These are phyloP conservation scores for Euphrasia arctica DNA, from an alignment of 305 asterid species.

Conservation along the genomic window DNA sequence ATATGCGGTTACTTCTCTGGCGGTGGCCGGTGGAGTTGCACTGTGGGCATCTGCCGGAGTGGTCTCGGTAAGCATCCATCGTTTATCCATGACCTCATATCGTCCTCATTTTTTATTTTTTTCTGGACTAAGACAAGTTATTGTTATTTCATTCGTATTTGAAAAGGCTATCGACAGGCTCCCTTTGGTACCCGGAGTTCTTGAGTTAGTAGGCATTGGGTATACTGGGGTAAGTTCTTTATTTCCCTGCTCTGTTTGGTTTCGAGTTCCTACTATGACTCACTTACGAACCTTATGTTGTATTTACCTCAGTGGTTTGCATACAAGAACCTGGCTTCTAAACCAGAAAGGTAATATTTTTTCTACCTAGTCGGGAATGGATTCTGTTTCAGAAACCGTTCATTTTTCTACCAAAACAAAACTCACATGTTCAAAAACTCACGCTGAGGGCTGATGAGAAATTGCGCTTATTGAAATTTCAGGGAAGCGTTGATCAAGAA, in stretches of 20 bases:
- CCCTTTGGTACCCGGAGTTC: conserved; percentile 76
- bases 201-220: conserved; percentile 88
- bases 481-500: conserved; percentile 71
- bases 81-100: neutral
- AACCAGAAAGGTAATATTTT: conserved; percentile 53
- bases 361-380: neutral
- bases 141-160: no score
- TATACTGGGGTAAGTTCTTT: conserved; percentile 63
- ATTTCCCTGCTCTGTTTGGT: neutral
- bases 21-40: conserved; percentile 60
- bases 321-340: conserved; percentile 59
- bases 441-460: neutral
- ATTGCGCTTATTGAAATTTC: conserved; percentile 19
- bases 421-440: no score
- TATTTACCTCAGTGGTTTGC: conserved; percentile 63
- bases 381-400: neutral
- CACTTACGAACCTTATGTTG: neutral
- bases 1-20: conserved; percentile 76
- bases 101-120: no score
- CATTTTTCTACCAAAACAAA: no score
- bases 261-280: neutral
- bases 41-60: conserved; percentile 63
- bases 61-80: conserved; percentile 43
- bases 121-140: no score
- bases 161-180: conserved; percentile 83